Base-by-base conservation (phyloP, 2,329 filamentous ascomycete species). In the Cercospora janseana region DNA sequence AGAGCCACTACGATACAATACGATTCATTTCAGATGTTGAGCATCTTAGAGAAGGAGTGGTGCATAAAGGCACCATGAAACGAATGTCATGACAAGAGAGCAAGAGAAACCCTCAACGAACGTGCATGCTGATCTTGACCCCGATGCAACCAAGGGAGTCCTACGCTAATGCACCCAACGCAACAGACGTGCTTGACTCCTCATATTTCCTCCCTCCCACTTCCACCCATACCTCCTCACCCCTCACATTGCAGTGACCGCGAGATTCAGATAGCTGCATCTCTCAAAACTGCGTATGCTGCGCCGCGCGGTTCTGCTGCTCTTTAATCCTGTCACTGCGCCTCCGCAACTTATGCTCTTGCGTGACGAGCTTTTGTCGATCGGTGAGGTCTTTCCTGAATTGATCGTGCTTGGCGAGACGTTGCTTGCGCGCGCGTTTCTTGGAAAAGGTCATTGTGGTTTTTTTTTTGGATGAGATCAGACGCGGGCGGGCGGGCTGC, bases 311-410 rank as follows among this genome's bases (percentile, higher is more conserved):
- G 16, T 29, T 23, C 43, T 46, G 43, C 23, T 26, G 43, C 43
- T 34, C 43, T 23, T 46, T 46, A 6, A 46, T 35, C 29, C 43
- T 24, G 21, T 46, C 43, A 27, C 43, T 46, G n/a, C 29, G 18
- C 13, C 29, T 46, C n/a, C 18, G 6, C 28, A 46, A 27, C 15
- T 46, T 46, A n/a, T 46, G 28, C 4, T 46, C 43, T 18, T 46
- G 43, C 15, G n/a, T 23, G 2, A n/a, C 18, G 8, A 46, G 4
- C 18, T 46, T 46, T 12, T 35, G 18, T 6, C 43, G 43, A 46
- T 46, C 43, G 7, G 43, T 46, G 18, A 46, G 23, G 4, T 46
- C 43, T 32, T 46, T 34, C 6, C 28, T n/a, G 20, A 46, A 20
- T 21, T 46, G 43, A n/a, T 15, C 29, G 9, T 46, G 34, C 29